Conservation (phyloP, 176 grass and related monocot species). For the Paspalum vaginatum region DNA sequence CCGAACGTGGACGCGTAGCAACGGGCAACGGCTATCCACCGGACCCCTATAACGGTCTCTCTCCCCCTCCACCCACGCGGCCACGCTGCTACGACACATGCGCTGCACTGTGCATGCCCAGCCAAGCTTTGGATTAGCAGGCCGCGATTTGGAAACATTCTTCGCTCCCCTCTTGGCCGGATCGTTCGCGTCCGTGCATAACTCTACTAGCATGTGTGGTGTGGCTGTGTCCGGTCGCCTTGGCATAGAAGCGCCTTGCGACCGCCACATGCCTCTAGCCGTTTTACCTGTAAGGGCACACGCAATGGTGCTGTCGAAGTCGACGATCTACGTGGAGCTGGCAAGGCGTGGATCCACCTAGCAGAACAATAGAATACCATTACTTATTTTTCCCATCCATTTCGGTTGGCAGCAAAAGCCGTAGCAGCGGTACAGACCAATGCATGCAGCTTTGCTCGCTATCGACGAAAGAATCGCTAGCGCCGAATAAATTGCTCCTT, state of each 20-base stretch:
- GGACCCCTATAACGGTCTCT: constrained; percentile 1
- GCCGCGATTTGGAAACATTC: background rate
- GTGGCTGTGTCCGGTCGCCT: too few species aligned
- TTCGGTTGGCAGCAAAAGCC: too few species aligned
- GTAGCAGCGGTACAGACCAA: too few species aligned
- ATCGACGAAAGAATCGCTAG: too few species aligned
- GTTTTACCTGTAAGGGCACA: constrained; percentile 19
- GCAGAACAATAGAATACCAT: too few species aligned
- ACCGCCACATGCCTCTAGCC: background rate
- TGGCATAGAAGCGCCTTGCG: background rate
- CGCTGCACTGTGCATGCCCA: background rate
- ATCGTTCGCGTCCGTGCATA: constrained; percentile 1
- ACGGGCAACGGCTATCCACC: constrained; percentile 10
- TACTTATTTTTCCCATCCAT: too few species aligned
- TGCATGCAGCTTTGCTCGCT: too few species aligned
- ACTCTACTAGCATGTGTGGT: too few species aligned
- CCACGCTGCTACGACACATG: constrained; percentile 10
- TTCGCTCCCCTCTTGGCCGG: background rate
- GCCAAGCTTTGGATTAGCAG: background rate
- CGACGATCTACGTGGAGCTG: too few species aligned
- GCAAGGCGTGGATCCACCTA: too few species aligned
- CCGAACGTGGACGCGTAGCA: background rate
- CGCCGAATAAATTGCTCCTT: too few species aligned
- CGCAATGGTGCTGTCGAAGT: too few species aligned
- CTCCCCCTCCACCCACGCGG: background rate